Evolutionary conservation across 192 early-diverging fungal genomes (phyloP), one percentile per base, ranked within the genome.

Genomic region (Thoreauomyces humboldtii): DNA sequence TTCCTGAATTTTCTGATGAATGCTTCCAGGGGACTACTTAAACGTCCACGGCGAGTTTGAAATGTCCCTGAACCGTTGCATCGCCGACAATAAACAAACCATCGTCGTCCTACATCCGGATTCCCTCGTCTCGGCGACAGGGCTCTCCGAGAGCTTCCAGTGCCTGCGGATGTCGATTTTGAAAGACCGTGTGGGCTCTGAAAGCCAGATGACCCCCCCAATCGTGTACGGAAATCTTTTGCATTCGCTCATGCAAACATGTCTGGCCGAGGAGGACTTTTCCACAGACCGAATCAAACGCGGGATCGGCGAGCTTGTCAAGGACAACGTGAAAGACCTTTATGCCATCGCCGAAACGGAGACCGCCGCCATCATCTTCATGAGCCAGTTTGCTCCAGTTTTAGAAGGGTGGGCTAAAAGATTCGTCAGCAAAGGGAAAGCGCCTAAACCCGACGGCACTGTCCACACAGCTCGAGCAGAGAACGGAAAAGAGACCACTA

Each of bases 81-180:
- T 91, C 11, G 78, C 90, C 28, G 84, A 90, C 60, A 82, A 85
- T 36, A 32, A 60, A 4, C 52, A 87, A 2, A 73, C 79, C 32
- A 73, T 88, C 25, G 64, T 92, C 0, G 81, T 96, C 32, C 67
- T 92, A 15, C 82, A 92, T 46, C 96, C 96, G 1, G 96, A 97
- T 69, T 63, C 65, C 1, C 72, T 98, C 14, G 77, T 97, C 17
- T 80, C 91, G 0, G 81, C 86, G 24, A 93, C 96, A 3, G 70
- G 80, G 3, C 72, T 93, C 2, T 73, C 94, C 0, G 89, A 93
- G 14, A 84, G 83, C 19, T 92, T 89, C 44, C 38, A 61, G 0
- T 98, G 96, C 66, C 60, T 88, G 21, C 84, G 96, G 4, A 87
- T 84, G 36, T 84, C 89, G 0, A 86, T 95, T 22, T 73, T 98